Percentiles rank a stretch among this genome's conserved stretches.
These are phyloP conservation scores for Paecilomyces dactylethromorphus DNA, from an alignment of 2,329 filamentous ascomycete species.

Conservation along the genomic window DNA sequence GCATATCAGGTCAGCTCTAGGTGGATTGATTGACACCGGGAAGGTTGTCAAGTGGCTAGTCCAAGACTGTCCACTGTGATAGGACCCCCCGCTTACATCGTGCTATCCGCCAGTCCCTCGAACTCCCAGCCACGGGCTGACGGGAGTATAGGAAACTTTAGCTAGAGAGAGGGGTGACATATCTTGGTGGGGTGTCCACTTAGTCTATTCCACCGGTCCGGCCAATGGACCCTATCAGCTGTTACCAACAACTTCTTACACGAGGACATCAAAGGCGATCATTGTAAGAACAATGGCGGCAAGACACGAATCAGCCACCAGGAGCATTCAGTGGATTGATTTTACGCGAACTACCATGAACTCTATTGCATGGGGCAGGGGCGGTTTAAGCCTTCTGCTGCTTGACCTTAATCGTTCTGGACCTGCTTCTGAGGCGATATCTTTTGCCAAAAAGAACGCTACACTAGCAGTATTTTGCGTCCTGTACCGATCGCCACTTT, in stretches of 20 bases:
- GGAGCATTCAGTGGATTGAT: slow-evolving; percentile 11
- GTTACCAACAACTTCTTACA: not conserved
- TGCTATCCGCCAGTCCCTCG: not conserved
- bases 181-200: not conserved
- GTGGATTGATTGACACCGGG: not conserved
- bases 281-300: not conserved
- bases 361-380: slow-evolving; percentile 1
- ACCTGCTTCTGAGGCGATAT: not conserved
- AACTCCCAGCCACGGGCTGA: not conserved
- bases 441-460: not conserved
- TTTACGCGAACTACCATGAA: slow-evolving; percentile 7
- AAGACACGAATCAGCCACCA: not conserved
- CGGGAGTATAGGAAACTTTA: not conserved
- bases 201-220: not conserved
- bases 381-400: slow-evolving; percentile 9
- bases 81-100: not conserved
- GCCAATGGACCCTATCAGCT: not conserved
- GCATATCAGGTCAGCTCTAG: not conserved
- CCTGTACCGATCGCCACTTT: not conserved
- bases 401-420: slow-evolving; percentile 9
- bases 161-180: not conserved
- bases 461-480: not conserved
- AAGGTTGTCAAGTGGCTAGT: not conserved
- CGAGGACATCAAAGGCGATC: slow-evolving; percentile 6
- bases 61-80: not conserved